A percentile compares a stretch with the other conserved stretches of the same genome.
Evolutionary conservation across 208 protist genomes (phyloP).

Genomic region (Trichomonas gallinae): DNA sequence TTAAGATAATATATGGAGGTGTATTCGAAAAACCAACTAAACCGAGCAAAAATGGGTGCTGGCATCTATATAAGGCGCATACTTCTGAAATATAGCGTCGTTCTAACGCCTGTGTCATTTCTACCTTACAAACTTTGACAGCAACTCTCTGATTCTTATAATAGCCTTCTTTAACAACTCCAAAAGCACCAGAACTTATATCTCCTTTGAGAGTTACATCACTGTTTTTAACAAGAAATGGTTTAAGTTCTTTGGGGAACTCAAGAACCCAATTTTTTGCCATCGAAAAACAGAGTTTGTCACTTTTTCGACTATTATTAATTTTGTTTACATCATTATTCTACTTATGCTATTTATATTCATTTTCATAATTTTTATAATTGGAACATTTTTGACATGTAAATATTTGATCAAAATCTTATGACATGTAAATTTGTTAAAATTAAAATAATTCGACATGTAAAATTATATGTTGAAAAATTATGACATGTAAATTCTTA

Average conservation of each 20-base stretch:
- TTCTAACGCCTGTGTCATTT: background rate
- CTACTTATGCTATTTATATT: no score
- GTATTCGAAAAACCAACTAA: background rate
- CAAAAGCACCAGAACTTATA: background rate
- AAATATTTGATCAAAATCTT: no score
- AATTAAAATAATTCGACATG: no score
- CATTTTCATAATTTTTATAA: no score
- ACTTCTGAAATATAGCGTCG: background rate
- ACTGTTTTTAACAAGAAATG: background rate
- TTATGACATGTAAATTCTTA: no score
- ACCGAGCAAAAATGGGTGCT: background rate
- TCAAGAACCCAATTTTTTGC: background rate
- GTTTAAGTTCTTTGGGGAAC: background rate
- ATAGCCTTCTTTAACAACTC: background rate
- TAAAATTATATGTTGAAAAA: no score
- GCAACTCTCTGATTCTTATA: background rate
- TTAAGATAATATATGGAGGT: background rate
- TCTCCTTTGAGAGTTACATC: background rate
- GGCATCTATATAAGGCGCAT: background rate
- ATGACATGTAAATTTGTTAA: no score
- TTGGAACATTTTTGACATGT: no score
- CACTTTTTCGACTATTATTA: no score
- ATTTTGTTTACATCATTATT: no score
- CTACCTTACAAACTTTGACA: background rate
- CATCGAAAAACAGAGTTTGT: background rate